Evolutionary conservation across 2,329 filamentous ascomycete genomes (phyloP).

Genomic region (Rhinocladiella mackenziei): DNA sequence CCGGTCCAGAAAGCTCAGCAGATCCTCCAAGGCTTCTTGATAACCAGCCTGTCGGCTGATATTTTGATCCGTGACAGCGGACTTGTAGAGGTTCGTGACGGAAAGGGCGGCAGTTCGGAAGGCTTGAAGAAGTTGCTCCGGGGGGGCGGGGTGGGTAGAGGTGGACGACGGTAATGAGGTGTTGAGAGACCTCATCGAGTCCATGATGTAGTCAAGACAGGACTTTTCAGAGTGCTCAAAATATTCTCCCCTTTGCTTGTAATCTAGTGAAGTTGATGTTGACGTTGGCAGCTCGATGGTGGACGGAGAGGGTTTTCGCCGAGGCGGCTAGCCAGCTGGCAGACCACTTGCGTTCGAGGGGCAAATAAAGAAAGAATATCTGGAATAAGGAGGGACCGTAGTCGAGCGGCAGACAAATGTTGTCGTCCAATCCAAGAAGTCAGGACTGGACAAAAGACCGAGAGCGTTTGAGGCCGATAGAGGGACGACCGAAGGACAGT

Average conservation of each 20-base stretch:
- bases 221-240: too few relatives aligned
- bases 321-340: slow-evolving; percentile 7
- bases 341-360: background rate
- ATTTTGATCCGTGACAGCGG: slow-evolving; percentile 71
- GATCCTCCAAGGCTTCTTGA: slow-evolving; percentile 87
- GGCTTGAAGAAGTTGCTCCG: slow-evolving; percentile 67
- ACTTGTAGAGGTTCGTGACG: slow-evolving; percentile 95
- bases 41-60: slow-evolving; percentile 78
- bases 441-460: too few relatives aligned
- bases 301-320: slow-evolving; percentile 9
- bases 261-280: background rate
- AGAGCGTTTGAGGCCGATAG: too few relatives aligned
- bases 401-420: slow-evolving; percentile 1
- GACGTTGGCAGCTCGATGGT: background rate
- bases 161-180: slow-evolving; percentile 60
- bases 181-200: slow-evolving; percentile 62
- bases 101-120: slow-evolving; percentile 92
- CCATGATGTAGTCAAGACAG: slow-evolving; percentile 43
- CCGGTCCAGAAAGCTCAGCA: slow-evolving; percentile 79
- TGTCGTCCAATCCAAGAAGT: too few relatives aligned
- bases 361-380: background rate
- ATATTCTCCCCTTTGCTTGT: too few relatives aligned
- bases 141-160: slow-evolving; percentile 38
- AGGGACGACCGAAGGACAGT: too few relatives aligned
- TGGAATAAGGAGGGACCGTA: background rate